Base-by-base conservation (phyloP, 2,329 filamentous ascomycete species). In the Beauveria rudraprayagi region DNA sequence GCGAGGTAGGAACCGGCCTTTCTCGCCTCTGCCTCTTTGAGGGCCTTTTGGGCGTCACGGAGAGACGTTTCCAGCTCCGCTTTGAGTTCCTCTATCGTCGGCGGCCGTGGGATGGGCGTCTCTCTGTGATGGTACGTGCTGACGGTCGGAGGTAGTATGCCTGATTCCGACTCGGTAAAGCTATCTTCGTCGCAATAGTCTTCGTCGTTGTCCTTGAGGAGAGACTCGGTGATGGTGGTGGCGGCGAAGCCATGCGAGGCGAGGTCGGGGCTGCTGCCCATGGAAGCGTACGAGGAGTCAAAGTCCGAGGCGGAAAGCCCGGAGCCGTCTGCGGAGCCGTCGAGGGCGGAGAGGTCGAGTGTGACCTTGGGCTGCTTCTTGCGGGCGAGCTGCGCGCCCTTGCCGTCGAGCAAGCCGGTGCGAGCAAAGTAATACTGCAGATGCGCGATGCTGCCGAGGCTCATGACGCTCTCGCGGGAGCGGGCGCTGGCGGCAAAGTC, bases 351-450 rank as follows among this genome's bases (percentile, higher is more conserved):
- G 44, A 87, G 71, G 65, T 87, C 84, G 48, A 87, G 73, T 1
- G 83, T 83, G 17, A 77, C 79, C 17, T 76, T 82, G 68, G 83
- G 83, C 66, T 86, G 82, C 69, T 83, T 87, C 71, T 88, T 89
- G 68, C 89, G 89, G 24, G 90, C 88, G 62, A 95, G 77, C 72
- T 95, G 89, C 59, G 86, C 94, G 41, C 92, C 93, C 72, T 97
- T 97, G 61, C 93, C 92, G 70, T 99, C 94, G 56, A 99, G 77
- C 65, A 99, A 77, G 6, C 94, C 94, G 0, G 94, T 99, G 63
- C 94, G 83, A 41, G 94, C 93, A 77, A 99, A 99, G 76, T 97
- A 99, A 76, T 97, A 96, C 75, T 99, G 94, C 70, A 99, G 79
- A 77, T 99, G 94, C 61, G 92, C 91, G 68, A 99, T 99, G 74